phyloP scores from a whole-genome alignment of 345 rosid species.

The Carallia pectinifolia region DNA sequence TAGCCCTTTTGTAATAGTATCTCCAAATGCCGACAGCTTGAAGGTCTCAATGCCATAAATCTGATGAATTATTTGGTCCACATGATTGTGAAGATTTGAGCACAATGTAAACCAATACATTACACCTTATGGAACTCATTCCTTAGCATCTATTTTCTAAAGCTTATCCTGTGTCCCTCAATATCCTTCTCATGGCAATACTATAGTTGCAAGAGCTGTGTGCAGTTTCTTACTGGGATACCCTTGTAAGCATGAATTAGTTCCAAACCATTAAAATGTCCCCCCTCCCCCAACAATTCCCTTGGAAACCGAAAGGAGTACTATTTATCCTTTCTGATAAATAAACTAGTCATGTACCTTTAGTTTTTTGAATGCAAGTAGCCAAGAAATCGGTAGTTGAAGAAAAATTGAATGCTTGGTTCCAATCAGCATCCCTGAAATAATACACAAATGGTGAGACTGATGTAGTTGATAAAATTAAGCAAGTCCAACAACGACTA shows the following conservation, averaged over 20 bases:
- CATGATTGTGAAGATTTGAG: not conserved
- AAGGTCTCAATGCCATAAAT: not conserved
- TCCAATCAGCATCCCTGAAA: constrained; percentile 88
- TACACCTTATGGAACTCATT: not conserved
- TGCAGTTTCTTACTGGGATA: too few species aligned
- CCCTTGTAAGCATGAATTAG: not conserved
- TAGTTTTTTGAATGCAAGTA: constrained; percentile 53
- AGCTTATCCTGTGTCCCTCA: not conserved
- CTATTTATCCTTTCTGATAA: not conserved
- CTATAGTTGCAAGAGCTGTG: too few species aligned
- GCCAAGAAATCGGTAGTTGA: constrained; percentile 68
- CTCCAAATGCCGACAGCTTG: not conserved
- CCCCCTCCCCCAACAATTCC: not conserved
- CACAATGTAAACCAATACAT: constrained; percentile 2
- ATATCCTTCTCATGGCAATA: not conserved
- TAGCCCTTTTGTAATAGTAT: not conserved
- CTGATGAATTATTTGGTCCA: not conserved
- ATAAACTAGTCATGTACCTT: constrained; percentile 36
- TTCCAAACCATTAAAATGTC: not conserved
- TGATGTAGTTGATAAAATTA: too few species aligned
- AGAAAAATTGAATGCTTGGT: constrained; percentile 74
- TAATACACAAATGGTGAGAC: not conserved
- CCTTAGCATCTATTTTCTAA: not conserved
- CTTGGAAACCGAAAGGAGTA: not conserved
- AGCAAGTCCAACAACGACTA: too few species aligned